Evolutionary conservation across 768 basidiomycete species (phyloP).

Genomic region (Fistulinella prunicolor): DNA sequence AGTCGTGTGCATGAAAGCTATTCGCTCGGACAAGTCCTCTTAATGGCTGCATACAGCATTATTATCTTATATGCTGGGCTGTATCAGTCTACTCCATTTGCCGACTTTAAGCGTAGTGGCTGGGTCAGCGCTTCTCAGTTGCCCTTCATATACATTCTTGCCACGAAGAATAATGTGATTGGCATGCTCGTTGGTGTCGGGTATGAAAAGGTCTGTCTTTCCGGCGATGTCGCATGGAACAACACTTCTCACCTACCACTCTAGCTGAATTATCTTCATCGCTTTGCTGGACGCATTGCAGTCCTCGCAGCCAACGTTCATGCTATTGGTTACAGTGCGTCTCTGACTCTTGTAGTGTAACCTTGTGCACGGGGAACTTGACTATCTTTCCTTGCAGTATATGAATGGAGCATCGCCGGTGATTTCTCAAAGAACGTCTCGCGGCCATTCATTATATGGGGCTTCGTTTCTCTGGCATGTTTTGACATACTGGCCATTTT

Average conservation of each 20-base stretch:
- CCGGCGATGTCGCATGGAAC: background rate
- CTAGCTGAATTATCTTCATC: slow-evolving; percentile 75
- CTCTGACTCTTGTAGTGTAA: background rate
- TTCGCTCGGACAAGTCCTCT: slow-evolving; percentile 47
- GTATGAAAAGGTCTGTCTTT: slow-evolving; percentile 58
- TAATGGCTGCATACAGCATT: slow-evolving; percentile 46
- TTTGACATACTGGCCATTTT: slow-evolving; percentile 58
- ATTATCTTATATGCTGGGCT: slow-evolving; percentile 47
- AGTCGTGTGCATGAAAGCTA: slow-evolving; percentile 45
- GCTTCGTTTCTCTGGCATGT: slow-evolving; percentile 49
- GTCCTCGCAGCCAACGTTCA: slow-evolving; percentile 60
- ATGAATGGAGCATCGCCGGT: slow-evolving; percentile 49
- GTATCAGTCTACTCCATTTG: slow-evolving; percentile 50
- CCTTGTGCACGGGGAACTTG: background rate
- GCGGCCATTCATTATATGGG: slow-evolving; percentile 41
- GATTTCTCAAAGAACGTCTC: slow-evolving; percentile 37
- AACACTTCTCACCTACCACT: background rate
- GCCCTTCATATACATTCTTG: slow-evolving; percentile 60
- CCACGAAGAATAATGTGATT: slow-evolving; percentile 67
- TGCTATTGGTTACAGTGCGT: slow-evolving; percentile 53
- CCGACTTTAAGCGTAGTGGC: slow-evolving; percentile 46
- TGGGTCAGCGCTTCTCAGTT: slow-evolving; percentile 57
- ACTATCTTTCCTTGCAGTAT: slow-evolving; percentile 40
- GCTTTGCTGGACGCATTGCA: slow-evolving; percentile 57
- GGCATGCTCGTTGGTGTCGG: slow-evolving; percentile 56